phyloP scores from a whole-genome alignment of 2,329 filamentous ascomycete species.

The Aspergillus pseudoglaucus region DNA sequence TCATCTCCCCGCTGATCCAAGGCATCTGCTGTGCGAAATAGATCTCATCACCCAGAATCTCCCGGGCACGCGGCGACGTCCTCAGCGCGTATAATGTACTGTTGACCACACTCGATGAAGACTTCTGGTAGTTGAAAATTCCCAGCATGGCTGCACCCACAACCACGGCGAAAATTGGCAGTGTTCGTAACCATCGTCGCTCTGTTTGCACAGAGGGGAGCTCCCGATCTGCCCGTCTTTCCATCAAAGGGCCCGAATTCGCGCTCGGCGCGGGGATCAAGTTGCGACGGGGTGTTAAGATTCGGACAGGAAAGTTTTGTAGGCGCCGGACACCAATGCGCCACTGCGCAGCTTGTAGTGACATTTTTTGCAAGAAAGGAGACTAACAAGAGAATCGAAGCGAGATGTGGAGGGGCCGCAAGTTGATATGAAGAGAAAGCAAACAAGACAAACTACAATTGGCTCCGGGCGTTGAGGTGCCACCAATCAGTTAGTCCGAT shows the following conservation, averaged over 20 bases:
- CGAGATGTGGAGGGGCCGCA: slow-evolving; percentile 3
- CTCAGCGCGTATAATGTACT: slow-evolving; percentile 88
- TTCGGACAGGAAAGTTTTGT: slow-evolving; percentile 7
- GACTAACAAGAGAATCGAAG: slow-evolving; percentile 5
- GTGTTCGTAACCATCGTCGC: slow-evolving; percentile 62
- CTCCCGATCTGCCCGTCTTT: slow-evolving; percentile 48
- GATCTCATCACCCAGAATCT: slow-evolving; percentile 76
- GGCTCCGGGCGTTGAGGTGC: not conserved
- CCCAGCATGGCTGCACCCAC: slow-evolving; percentile 67
- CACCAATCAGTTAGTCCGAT: slow-evolving; percentile 9
- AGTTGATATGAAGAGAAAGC: not conserved
- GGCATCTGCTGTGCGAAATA: slow-evolving; percentile 73
- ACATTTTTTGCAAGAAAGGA: slow-evolving; percentile 11
- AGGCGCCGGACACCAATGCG: slow-evolving; percentile 14
- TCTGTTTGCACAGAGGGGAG: slow-evolving; percentile 40
- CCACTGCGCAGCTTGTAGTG: slow-evolving; percentile 10
- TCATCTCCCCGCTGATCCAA: slow-evolving; percentile 81
- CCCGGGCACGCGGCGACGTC: slow-evolving; percentile 67
- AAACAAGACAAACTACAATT: slow-evolving; percentile 14
- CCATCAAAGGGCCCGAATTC: slow-evolving; percentile 46
- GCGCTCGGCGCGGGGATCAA: slow-evolving; percentile 46
- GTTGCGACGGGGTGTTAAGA: slow-evolving; percentile 30
- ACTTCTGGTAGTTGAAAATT: slow-evolving; percentile 99
- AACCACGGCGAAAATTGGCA: slow-evolving; percentile 72
- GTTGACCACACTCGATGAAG: slow-evolving; percentile 76